These are phyloP conservation scores for Ceratobasidium sp. DNA, from an alignment of 1,284 basidiomycete genomes.

Conservation along the genomic window DNA sequence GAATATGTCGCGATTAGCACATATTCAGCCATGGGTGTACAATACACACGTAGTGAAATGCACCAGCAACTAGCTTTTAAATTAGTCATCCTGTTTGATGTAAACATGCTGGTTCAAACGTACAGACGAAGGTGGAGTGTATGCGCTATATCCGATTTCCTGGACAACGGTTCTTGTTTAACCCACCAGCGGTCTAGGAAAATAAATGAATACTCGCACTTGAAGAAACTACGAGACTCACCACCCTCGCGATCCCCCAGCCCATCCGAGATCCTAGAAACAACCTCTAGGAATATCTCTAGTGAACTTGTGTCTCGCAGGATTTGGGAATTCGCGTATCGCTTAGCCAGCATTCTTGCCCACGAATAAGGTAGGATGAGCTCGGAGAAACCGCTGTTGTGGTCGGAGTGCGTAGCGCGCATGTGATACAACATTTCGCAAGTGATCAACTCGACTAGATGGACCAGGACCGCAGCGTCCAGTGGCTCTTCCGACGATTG, in stretches of 20 bases:
- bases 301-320: conserved; percentile 1
- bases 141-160: not conserved
- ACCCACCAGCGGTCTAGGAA: not conserved
- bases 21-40: not conserved
- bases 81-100: not conserved
- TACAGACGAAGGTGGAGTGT: conserved; percentile 11
- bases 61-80: conserved; percentile 16
- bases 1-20: not conserved
- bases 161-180: not conserved
- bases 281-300: not conserved
- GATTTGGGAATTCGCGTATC: not conserved
- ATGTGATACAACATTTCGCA: conserved; percentile 3
- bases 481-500: not conserved
- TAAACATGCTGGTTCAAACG: not conserved
- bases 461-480: conserved; percentile 6
- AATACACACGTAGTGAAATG: not conserved
- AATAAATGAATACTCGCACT: not conserved
- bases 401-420: not conserved
- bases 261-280: not conserved
- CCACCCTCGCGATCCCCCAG: not conserved
- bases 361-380: conserved; percentile 15
- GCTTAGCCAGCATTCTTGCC: conserved; percentile 9
- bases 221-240: not conserved
- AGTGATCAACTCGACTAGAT: conserved; percentile 5
- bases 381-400: not conserved